phyloP scores from a whole-genome alignment of 2,329 filamentous ascomycete species.

The Corinectria fuckeliana region DNA sequence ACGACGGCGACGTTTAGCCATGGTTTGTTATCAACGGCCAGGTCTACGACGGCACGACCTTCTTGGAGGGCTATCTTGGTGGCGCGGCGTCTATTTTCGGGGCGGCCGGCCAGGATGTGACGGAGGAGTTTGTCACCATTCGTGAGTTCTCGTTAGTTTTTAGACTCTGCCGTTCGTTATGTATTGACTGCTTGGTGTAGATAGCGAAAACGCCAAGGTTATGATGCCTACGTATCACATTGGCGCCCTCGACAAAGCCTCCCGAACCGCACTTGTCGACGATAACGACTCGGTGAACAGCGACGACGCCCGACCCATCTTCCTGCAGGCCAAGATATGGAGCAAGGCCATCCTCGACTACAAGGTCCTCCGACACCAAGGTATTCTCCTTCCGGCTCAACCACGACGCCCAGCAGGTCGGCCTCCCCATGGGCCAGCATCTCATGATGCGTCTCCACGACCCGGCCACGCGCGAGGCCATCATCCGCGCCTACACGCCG shows the following conservation, averaged over 20 bases:
- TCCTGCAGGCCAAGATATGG: constrained; percentile 77
- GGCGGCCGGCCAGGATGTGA: constrained; percentile 80
- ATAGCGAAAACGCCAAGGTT: constrained; percentile 87
- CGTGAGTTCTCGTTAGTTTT: constrained; percentile 62
- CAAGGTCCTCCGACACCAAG: constrained; percentile 80
- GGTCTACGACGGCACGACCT: constrained; percentile 85
- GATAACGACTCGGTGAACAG: constrained; percentile 45
- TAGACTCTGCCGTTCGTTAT: background rate
- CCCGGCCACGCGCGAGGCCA: constrained; percentile 70
- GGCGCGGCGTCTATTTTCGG: constrained; percentile 84
- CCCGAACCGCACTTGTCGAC: constrained; percentile 58
- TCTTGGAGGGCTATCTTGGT: constrained; percentile 83
- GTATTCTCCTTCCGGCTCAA: constrained; percentile 84
- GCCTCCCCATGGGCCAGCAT: constrained; percentile 85
- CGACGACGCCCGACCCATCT: constrained; percentile 60
- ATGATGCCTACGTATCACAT: constrained; percentile 92
- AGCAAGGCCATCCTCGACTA: constrained; percentile 71
- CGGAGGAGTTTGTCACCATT: constrained; percentile 91
- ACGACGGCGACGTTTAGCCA: constrained; percentile 68
- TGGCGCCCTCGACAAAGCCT: constrained; percentile 72
- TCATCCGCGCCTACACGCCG: constrained; percentile 89
- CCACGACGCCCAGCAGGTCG: constrained; percentile 71
- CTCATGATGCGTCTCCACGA: constrained; percentile 83
- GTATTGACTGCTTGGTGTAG: constrained; percentile 52
- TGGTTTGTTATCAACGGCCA: constrained; percentile 92